phyloP scores from a whole-genome alignment of 1,284 basidiomycete genomes.

The Austroboletus olivaceoglutinosus region DNA sequence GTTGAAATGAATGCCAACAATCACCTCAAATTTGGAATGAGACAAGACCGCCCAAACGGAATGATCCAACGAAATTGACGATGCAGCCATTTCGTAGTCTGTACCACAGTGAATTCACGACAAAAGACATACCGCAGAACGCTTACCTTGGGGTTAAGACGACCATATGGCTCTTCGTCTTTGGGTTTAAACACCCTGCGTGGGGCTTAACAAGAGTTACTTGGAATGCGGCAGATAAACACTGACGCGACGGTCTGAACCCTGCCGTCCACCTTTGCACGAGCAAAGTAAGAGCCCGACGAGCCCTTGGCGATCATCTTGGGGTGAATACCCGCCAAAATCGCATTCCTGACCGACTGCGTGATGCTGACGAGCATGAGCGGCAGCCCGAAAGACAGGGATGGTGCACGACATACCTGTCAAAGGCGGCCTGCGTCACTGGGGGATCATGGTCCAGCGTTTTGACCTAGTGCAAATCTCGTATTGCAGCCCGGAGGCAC shows the following conservation, averaged over 20 bases:
- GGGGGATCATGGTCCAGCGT: slow-evolving; percentile 76
- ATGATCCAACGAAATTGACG: slow-evolving; percentile 82
- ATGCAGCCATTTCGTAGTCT: slow-evolving; percentile 92
- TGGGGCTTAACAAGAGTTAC: slow-evolving; percentile 2
- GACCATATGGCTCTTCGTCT: slow-evolving; percentile 84
- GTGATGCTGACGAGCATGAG: slow-evolving; percentile 47
- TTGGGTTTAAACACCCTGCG: slow-evolving; percentile 85
- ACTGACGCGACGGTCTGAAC: slow-evolving; percentile 78
- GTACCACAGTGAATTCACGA: slow-evolving; percentile 3
- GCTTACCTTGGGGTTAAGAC: slow-evolving; percentile 75
- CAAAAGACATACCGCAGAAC: neutral
- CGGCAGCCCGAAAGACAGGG: neutral
- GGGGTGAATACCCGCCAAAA: slow-evolving; percentile 76
- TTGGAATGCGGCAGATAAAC: neutral
- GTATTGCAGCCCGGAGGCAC: neutral
- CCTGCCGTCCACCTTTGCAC: slow-evolving; percentile 66
- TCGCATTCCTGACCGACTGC: slow-evolving; percentile 65
- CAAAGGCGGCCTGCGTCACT: slow-evolving; percentile 69
- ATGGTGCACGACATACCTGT: slow-evolving; percentile 47
- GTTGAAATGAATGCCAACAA: neutral
- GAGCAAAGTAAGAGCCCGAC: slow-evolving; percentile 84
- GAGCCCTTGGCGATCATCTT: slow-evolving; percentile 87
- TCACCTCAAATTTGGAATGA: slow-evolving; percentile 83
- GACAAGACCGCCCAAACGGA: slow-evolving; percentile 80
- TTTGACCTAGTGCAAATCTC: slow-evolving; percentile 46